Evolutionary conservation across 169 alveolate species (phyloP).

Genomic region (Cryptosporidium sp.): DNA sequence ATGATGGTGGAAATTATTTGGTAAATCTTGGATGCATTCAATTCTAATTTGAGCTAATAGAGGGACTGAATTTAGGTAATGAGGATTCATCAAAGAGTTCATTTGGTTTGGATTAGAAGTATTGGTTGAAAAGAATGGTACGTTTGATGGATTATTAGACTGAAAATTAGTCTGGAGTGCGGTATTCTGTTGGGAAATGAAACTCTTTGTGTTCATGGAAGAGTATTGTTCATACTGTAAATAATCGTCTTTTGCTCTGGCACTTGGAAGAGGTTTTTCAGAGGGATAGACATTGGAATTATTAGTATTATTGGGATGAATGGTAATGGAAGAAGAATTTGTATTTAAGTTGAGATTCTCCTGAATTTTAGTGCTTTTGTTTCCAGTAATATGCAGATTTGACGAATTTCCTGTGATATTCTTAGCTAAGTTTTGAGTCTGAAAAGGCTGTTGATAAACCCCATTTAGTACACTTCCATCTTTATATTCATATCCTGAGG

Average conservation of each 20-base stretch:
- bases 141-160: neutral
- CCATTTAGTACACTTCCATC: neutral
- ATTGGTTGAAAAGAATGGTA: slow-evolving; percentile 7
- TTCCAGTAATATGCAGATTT: neutral
- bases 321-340: neutral
- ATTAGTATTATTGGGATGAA: neutral
- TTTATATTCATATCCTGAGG: neutral
- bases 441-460: neutral
- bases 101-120: slow-evolving; percentile 26
- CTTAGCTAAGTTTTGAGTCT: slow-evolving; percentile 16
- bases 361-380: neutral
- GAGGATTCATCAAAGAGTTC: slow-evolving; percentile 24
- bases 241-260: neutral
- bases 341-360: slow-evolving; percentile 8
- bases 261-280: slow-evolving; percentile 1
- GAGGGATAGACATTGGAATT: neutral
- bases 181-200: slow-evolving; percentile 4
- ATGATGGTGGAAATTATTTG: neutral
- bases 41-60: slow-evolving; percentile 66
- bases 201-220: neutral
- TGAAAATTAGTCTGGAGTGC: slow-evolving; percentile 21
- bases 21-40: slow-evolving; percentile 63
- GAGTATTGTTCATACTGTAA: slow-evolving; percentile 13
- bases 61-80: slow-evolving; percentile 53
- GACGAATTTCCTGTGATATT: slow-evolving; percentile 16